Base-by-base conservation (phyloP, 768 basidiomycete species). In the Amanita fuliginea region DNA sequence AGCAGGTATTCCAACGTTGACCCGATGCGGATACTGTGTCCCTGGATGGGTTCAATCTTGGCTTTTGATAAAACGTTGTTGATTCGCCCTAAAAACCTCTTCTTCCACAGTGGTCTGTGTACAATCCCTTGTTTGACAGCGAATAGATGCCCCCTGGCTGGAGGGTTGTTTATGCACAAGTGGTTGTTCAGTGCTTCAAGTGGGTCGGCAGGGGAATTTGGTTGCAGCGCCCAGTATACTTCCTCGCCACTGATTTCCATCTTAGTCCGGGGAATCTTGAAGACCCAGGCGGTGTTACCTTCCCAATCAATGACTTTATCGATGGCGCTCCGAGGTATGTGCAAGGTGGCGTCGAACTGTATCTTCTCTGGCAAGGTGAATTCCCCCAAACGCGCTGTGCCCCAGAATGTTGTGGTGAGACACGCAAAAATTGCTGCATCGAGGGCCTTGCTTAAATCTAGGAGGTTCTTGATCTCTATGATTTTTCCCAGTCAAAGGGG, bases 331-430 rank as follows among this genome's bases (percentile, higher is more conserved):
- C 40, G 56, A 4, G 57, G 69, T 49, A 69, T 49, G 47, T 74
- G 67, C 1, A 37, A 14, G 0, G 11, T 30, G 0, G 62, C 56
- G 34, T 65, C 36, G 49, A 73, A 74, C 0, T 52, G 48, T 1
- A 56, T 59, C 0, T 71, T 54, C 1, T 22, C 55, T 1, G 56
- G 60, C 0, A 72, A 53, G 0, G 67, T 71, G 47, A 75, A 66
- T 50, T 76, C 70, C 0, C 71, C 69, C 0, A 64, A 39, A 0
- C 67, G 39, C 0, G 65, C 63, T 0, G 58, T 59, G 1, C 62
- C 35, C 16, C 59, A 76, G 54, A 75, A 74, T 3, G 58, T 54
- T 0, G 63, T 69, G 22, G 22, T 22, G 22, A 22, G 22, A 22
- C 22, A 22, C 4, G 22, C 22, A 22, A 22, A 22, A 2, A 22